Conservation (phyloP, 169 alveolate genomes). For the Perkinsus marinus region DNA sequence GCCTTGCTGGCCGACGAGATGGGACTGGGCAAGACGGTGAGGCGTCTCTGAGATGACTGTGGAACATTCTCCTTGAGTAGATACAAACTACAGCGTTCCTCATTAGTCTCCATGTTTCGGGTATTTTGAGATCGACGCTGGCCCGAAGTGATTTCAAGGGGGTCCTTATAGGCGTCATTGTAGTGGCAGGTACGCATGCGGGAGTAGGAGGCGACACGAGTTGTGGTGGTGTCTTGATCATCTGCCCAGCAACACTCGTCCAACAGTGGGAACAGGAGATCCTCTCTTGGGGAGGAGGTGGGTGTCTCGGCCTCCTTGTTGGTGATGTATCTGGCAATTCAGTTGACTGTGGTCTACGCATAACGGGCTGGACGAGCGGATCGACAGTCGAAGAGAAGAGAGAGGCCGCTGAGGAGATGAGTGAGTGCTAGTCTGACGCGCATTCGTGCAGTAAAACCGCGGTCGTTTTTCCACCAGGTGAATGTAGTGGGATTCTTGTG, state of each 20-base stretch:
- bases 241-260: slow-evolving; percentile 36
- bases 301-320: background rate
- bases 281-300: slow-evolving; percentile 15
- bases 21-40: slow-evolving; percentile 49
- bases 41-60: background rate
- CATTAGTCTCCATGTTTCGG: background rate
- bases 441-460: background rate
- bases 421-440: background rate
- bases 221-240: background rate
- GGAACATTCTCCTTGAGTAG: background rate
- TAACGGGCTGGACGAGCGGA: background rate
- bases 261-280: slow-evolving; percentile 33
- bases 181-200: background rate
- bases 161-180: background rate
- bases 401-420: background rate
- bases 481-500: slow-evolving; percentile 18
- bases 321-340: background rate
- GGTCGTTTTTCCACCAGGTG: background rate
- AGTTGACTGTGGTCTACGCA: background rate
- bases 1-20: slow-evolving; percentile 51
- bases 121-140: background rate
- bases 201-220: background rate
- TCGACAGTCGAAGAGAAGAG: background rate
- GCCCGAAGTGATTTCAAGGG: background rate
- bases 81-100: background rate